Conservation (phyloP, 108 stramenopile genomes). For the Schizochytrium sp. region DNA sequence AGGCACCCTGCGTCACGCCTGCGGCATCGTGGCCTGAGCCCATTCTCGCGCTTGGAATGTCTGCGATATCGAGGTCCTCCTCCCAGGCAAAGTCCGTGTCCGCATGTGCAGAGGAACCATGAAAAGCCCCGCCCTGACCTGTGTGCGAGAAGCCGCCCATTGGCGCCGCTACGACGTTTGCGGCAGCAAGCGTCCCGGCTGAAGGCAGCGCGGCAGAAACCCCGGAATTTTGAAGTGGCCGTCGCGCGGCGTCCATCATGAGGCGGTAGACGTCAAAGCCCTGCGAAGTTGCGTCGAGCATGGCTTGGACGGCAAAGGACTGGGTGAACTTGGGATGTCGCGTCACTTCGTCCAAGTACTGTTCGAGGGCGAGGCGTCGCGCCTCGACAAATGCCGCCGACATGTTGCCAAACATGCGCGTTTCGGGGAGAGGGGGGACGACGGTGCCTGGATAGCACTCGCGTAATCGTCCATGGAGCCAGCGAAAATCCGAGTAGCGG, state of each 20-base stretch:
- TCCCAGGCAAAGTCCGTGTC: background rate
- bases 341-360: background rate
- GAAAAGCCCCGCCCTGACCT: too few relatives aligned
- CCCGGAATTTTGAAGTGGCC: background rate
- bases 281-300: background rate
- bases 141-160: too few relatives aligned
- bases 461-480: background rate
- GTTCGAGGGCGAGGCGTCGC: background rate
- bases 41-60: background rate
- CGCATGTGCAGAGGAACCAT: too few relatives aligned
- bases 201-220: background rate
- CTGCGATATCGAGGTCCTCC: background rate
- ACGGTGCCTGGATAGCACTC: background rate
- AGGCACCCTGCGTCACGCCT: background rate
- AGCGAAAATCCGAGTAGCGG: conserved; percentile 4
- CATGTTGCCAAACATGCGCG: background rate
- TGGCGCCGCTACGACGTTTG: background rate
- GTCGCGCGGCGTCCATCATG: background rate
- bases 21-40: background rate
- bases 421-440: background rate
- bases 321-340: background rate
- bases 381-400: background rate
- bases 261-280: background rate
- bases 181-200: background rate
- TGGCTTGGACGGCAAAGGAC: background rate